These are phyloP conservation scores for Calycina marina DNA, from an alignment of 2,329 filamentous ascomycete species.

Conservation along the genomic window DNA sequence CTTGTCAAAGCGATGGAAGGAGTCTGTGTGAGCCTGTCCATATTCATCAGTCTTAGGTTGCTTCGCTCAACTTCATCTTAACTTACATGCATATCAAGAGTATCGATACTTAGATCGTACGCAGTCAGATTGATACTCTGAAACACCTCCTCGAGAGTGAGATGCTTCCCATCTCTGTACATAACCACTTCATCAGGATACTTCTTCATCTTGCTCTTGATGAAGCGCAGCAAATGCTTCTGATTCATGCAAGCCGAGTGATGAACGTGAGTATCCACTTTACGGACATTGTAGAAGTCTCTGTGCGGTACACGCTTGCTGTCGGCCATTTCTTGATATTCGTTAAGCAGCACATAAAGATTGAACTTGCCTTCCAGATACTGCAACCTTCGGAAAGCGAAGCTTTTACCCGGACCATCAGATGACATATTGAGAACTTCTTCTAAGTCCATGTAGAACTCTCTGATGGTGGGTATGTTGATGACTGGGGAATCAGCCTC, in stretches of 20 bases:
- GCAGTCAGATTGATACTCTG: constrained; percentile 94
- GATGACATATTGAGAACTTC: constrained; percentile 77
- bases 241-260: constrained; percentile 99
- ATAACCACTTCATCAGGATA: constrained; percentile 87
- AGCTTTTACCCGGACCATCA: constrained; percentile 91
- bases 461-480: constrained; percentile 77
- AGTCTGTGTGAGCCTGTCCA: constrained; percentile 87
- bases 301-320: constrained; percentile 95
- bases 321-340: constrained; percentile 95
- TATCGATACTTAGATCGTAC: constrained; percentile 96
- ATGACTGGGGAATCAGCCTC: constrained; percentile 56
- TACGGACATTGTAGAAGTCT: constrained; percentile 98
- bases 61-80: too few relatives aligned
- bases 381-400: constrained; percentile 85
- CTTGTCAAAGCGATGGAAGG: constrained; percentile 97
- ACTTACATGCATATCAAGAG: constrained; percentile 91
- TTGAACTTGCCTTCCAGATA: constrained; percentile 97
- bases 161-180: constrained; percentile 77
- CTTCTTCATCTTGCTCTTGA: constrained; percentile 99
- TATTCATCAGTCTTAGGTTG: too few relatives aligned
- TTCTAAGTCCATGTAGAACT: constrained; percentile 94
- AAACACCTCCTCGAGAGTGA: constrained; percentile 88
- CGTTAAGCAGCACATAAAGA: constrained; percentile 81
- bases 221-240: constrained; percentile 93
- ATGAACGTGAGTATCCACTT: constrained; percentile 97